Base-by-base conservation (phyloP, 2,329 filamentous ascomycete genomes). In the Microsporum ferrugineum region DNA sequence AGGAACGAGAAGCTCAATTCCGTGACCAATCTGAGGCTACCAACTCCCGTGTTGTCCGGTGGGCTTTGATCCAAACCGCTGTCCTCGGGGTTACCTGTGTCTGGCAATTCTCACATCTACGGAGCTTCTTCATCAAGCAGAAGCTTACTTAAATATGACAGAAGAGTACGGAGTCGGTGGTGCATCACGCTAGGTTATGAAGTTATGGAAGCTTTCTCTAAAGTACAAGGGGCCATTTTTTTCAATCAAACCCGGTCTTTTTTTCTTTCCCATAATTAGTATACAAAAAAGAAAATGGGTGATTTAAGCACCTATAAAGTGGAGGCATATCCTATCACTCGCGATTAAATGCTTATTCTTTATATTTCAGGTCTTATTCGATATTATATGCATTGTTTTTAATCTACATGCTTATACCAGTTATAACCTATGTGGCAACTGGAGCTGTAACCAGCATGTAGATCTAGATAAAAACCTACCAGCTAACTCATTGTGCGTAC, bases 51-150 rank as follows among this genome's bases (percentile, higher is more conserved):
- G 92, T 97, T 65, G 85, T 97, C 58, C 86, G 91, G 68, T 99
- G 94, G 92, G 92, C 94, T 67, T 71, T 96, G 66, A 87, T 97
- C 67, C 94, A 99, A 77, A 79, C 97, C 63, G 82, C 85, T 59
- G 84, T 97, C 41, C 80, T 99, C 60, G 89, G 86, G 60, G 81
- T 87, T 61, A 96, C 94, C 38, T 99, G 94, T 77, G 89, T 90
- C 64, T 99, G 94, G 94, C 94, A 99, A 76, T 81, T 99, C 55
- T 95, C 91, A 60, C 92, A 99, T 77, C 82, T 99, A 69, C 84
- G 94, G 68, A 88, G 89, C 55, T 99, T 99, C 83, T 99, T 99
- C 80, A 99, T 99, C 81, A 99, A 99, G 83, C 92, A 97, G 80
- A 99, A 99, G 83, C 85, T 99, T 74, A 97, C 94, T 63, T 99